Base-by-base conservation (phyloP, 1,284 basidiomycete species). In the Kalmanozyma brasiliensis region DNA sequence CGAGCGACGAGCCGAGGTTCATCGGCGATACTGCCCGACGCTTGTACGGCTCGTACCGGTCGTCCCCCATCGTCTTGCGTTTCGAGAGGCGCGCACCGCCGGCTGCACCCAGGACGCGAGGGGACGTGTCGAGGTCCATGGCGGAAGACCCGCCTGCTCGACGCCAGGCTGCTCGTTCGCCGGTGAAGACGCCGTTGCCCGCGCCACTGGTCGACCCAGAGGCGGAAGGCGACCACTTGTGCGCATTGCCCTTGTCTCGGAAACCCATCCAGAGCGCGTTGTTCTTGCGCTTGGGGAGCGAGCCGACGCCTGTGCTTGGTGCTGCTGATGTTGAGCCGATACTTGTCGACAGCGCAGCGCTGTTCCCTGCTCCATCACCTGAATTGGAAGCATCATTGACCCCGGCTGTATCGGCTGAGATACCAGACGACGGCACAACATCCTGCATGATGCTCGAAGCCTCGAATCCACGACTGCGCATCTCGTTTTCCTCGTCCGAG, bases 31-130 rank as follows among this genome's bases (percentile, higher is more conserved):
- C 73, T 4, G 73, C 73, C 6, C 73, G 48, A 19, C 73, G 61
- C 55, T 75, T 75, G 49, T 70, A 66, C n/a, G 73, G 73, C 20
- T 69, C 73, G 48, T 66, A 75, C 4, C 73, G 29, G 14, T 75
- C 73, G 9, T 73, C 60, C 0, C 60, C 67, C 49, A 57, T 51
- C 32, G 66, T 68, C 44, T 73, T 75, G 13, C 70, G 47, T 46
- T 72, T 72, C 6, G 61, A 45, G 1, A 69, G 34, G 1, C 66
- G 66, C 5, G 51, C 51, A 22, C 26, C 47, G 7, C 51, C 43
- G 11, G 46, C 35, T 10, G 52, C 49, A 9, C 45, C 49, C 22
- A 53, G 40, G 2, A 65, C 48, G 13, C 62, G 62, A 35, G 58
- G 63, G 0, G 63, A 66, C 0, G 63, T 67, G 32, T 60, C 68